Conservation (phyloP, 768 basidiomycete genomes). For the Boletus insuetus region DNA sequence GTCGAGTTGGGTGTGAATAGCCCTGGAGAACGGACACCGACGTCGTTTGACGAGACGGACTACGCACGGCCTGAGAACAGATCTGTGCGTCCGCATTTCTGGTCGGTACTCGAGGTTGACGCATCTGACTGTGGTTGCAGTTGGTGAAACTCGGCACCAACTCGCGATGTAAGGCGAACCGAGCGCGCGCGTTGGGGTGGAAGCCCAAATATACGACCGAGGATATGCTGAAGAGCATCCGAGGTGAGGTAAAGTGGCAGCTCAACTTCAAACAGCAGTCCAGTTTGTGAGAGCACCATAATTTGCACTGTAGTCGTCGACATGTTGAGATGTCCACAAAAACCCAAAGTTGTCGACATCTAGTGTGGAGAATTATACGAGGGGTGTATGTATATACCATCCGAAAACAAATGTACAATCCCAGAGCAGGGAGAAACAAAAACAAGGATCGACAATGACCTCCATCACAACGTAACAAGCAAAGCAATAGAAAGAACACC, state of each 20-base stretch:
- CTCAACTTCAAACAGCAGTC: neutral
- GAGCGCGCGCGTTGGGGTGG: slow-evolving; percentile 19
- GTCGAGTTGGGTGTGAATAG: neutral
- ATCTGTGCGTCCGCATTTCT: neutral
- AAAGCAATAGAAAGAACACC: neutral
- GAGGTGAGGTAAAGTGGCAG: slow-evolving; percentile 10
- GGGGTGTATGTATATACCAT: slow-evolving; percentile 8
- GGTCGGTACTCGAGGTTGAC: no score
- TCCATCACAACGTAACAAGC: neutral
- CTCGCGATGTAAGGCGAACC: slow-evolving; percentile 12
- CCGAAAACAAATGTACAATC: slow-evolving; percentile 8
- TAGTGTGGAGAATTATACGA: neutral
- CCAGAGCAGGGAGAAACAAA: neutral
- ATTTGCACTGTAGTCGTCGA: no score
- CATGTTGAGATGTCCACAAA: no score
- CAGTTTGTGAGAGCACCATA: no score
- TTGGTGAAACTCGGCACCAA: slow-evolving; percentile 13
- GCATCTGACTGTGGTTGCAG: neutral
- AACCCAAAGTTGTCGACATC: no score
- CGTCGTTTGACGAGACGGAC: slow-evolving; percentile 37
- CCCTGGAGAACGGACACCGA: slow-evolving; percentile 28
- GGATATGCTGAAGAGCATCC: slow-evolving; percentile 15
- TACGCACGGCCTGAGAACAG: neutral
- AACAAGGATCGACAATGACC: neutral
- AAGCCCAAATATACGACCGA: slow-evolving; percentile 28